Base-by-base conservation (phyloP, 768 basidiomycete genomes). In the Trametes cingulata region DNA sequence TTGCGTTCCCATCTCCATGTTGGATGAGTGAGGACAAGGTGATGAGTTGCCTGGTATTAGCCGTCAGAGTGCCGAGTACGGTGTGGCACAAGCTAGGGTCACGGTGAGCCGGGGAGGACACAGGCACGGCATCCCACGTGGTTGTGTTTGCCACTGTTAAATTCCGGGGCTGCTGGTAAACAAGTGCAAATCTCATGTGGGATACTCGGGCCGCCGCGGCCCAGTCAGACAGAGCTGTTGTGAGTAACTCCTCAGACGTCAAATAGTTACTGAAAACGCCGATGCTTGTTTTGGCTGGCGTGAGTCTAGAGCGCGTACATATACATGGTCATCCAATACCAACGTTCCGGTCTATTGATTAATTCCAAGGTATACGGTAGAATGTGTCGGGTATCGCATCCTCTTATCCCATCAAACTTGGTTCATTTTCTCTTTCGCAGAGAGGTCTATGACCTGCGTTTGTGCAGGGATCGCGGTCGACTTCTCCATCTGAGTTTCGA, bases 1-100 rank as follows among this genome's bases (percentile, higher is more conserved):
- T 69, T 85, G 84, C 25, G 81, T 75, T 58, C 84, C 85, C 7
- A 87, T 72, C 64, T 90, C 87, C 86, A 88, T 88, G 37, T 33
- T 63, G 22, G 24, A 13, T 19, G 8, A 29, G 7, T 14, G 37
- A 35, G 42, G 33, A 14, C 3, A 14, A 33, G 39, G 2, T 24
- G 53, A 20, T 27, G 35, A 17, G 58, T 37, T 29, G 6, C 14
- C 15, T 19, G 62, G 60, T 36, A 53, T 62, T 36, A 39, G 40
- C 6, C 20, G 39, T 27, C 25, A 27, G 15, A 49, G 43, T 22
- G 39, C 22, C 45, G 51, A 41, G 50, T 19, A 22, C 10, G 47
- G 35, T 20, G 33, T 20, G 33, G 33, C 35, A 20, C 33, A 20
- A 48, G 46, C 15, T 15, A 33, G 25, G 7, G 29, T 17, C n/a